Evolutionary conservation across 2,329 filamentous ascomycete genomes (phyloP), one percentile per base, ranked within the genome.

Genomic region (Trichoderma oligosporum): DNA sequence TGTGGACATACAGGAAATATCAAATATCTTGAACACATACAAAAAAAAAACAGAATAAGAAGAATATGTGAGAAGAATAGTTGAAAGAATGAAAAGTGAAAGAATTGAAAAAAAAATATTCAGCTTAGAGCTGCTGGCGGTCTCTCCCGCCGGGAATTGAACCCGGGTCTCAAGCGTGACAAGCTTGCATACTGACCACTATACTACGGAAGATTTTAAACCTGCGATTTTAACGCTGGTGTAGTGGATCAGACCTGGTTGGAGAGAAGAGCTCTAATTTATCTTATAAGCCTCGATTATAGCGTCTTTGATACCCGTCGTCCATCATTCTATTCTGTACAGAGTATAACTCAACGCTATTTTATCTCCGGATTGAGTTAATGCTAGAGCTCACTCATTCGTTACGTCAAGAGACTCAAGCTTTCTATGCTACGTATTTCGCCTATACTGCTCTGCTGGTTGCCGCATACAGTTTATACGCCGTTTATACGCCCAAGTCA

Each of bases 171-270:
- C 61, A 62, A 63, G 61, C 61, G 61, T 63, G 61, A 63, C 60
- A 63, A 63, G 61, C 61, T 63, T 62, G 61, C 60, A 63, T 63
- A 63, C 61, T 63, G 60, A 62, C 61, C 61, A 63, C 61, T 63
- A 63, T 63, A 63, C 61, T 63, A 63, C 61, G 60, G 61, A 62
- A 60, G 58, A 62, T 47, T 22, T 31, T n/a, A n/a, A 39, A 51
- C 48, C 51, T 22, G 41, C 31, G 48, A 18, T 55, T 12, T 36
- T 35, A 51, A 35, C 56, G 41, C 56, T 9, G 35, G 56, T 55
- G 56, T 58, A 58, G 56, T 29, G 49, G 56, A 58, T 58, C 49
- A 54, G 56, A 46, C 38, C 56, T 31, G 24, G 48, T 58, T 57
- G 39, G 7, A 35, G 7, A 4, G 7, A 4, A 9, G 7, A 11